Base-by-base conservation (phyloP, 495 filamentous ascomycete species). In the Penicillium cinerascens region DNA sequence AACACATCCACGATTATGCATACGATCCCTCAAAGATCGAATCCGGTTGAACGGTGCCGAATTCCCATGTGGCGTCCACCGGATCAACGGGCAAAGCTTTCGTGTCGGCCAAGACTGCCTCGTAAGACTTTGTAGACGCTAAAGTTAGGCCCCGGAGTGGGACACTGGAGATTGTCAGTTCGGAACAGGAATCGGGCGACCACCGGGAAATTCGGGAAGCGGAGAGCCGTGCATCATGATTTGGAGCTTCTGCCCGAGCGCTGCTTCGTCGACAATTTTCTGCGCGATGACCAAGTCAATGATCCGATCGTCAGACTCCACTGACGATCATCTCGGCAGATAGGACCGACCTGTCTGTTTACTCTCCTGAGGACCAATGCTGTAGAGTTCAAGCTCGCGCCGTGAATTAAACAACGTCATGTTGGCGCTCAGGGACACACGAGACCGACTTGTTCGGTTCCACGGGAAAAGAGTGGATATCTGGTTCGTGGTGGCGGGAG, bases 41-140 rank as follows among this genome's bases (percentile, higher is more conserved):
- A 23, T 42, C 27, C 13, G 43, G 18, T n/a, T 41, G 42, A 18
- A 33, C 43, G 38, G 26, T 25, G 33, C 45, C 37, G 27, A 40
- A 29, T 18, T 55, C 25, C 20, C n/a, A 25, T 5, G n/a, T 35
- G 42, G 25, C 42, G 39, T 55, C 47, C 41, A 40, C 44, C 17
- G 13, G 17, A 21, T n/a, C 29, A 21, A 39, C 25, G 16, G 51
- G 42, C 42, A 51, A 58, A 46, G 42, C 42, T 20, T 29, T 42
- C 36, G 38, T 25, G 33, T 41, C 43, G 47, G 55, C 59, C 52
- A 62, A 51, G 50, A 40, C 50, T 33, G 53, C 52, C 50, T 66
- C 60, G 60, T 66, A 49, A 61, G 51, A 63, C 56, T 38, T 29
- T 21, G 56, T 60, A 6, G 49, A 50, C 54, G 60, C 59, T 58